These are phyloP conservation scores for Xylaria multiplex DNA, from an alignment of 2,329 filamentous ascomycete species.

Conservation along the genomic window DNA sequence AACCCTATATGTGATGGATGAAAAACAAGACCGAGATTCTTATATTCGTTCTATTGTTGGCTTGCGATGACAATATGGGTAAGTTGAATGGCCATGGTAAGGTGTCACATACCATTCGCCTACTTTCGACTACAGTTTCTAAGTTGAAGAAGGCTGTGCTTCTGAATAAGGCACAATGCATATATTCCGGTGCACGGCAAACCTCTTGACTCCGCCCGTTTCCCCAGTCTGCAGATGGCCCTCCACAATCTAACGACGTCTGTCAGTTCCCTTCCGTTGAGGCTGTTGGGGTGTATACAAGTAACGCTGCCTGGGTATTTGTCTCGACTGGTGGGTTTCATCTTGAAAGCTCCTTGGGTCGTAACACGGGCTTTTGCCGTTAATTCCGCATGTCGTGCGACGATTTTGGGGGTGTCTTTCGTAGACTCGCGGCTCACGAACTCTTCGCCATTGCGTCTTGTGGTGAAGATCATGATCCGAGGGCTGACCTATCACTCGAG, in stretches of 20 bases:
- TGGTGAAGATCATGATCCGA: slow-evolving; percentile 17
- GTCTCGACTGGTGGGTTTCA: slow-evolving; percentile 16
- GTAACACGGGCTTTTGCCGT: slow-evolving; percentile 10
- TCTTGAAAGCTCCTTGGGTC: background rate
- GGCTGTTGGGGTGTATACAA: background rate
- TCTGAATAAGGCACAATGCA: slow-evolving; percentile 29
- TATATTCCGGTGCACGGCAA: slow-evolving; percentile 20
- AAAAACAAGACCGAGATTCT: background rate
- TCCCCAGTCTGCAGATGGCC: slow-evolving; percentile 11
- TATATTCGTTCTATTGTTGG: no score
- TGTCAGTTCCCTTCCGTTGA: slow-evolving; percentile 12
- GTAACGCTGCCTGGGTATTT: slow-evolving; percentile 17
- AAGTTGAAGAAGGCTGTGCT: slow-evolving; percentile 11
- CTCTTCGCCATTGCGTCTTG: slow-evolving; percentile 11
- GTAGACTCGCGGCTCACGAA: slow-evolving; percentile 8
- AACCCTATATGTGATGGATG: background rate
- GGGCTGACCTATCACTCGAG: slow-evolving; percentile 17
- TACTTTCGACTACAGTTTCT: slow-evolving; percentile 8
- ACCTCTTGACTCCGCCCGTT: slow-evolving; percentile 17
- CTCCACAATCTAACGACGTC: slow-evolving; percentile 5
- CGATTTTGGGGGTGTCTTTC: slow-evolving; percentile 10
- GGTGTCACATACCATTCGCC: slow-evolving; percentile 17
- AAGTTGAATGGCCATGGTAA: background rate
- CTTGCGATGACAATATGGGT: background rate
- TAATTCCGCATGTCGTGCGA: slow-evolving; percentile 28